These are phyloP conservation scores for Apiotrichum mycotoxinovorans DNA, from an alignment of 1,284 basidiomycete species.

Conservation along the genomic window DNA sequence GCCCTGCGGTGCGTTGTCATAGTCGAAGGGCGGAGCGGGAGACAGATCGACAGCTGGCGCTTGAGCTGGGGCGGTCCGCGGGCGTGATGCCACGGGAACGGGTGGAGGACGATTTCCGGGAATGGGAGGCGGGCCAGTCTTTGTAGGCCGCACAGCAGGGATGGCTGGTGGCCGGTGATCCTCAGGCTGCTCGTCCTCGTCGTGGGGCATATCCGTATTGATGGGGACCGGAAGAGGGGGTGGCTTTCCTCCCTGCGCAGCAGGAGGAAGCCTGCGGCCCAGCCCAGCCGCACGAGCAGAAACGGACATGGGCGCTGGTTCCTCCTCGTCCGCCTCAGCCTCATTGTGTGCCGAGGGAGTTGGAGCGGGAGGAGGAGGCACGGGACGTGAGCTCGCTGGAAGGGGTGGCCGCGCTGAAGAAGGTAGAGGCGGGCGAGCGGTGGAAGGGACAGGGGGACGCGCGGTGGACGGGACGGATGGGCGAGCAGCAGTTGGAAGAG, in stretches of 20 bases:
- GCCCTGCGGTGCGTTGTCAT: neutral
- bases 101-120: slow-evolving; percentile 7
- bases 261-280: neutral
- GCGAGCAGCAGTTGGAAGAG: neutral
- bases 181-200: neutral
- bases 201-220: too few species aligned
- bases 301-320: neutral
- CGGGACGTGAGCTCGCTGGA: neutral
- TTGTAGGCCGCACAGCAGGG: neutral
- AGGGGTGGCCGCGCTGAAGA: neutral
- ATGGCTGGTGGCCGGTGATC: neutral
- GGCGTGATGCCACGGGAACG: neutral
- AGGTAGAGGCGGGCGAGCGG: neutral
- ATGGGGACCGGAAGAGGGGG: neutral
- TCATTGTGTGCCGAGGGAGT: neutral
- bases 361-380: neutral
- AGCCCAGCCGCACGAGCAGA: neutral
- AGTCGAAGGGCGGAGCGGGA: neutral
- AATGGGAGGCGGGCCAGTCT: neutral
- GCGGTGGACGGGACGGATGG: neutral
- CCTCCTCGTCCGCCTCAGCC: neutral
- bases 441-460: neutral
- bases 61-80: neutral
- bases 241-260: neutral
- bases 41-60: neutral